Conservation (phyloP, 2,329 filamentous ascomycete genomes). For the Paraphoma sp. region DNA sequence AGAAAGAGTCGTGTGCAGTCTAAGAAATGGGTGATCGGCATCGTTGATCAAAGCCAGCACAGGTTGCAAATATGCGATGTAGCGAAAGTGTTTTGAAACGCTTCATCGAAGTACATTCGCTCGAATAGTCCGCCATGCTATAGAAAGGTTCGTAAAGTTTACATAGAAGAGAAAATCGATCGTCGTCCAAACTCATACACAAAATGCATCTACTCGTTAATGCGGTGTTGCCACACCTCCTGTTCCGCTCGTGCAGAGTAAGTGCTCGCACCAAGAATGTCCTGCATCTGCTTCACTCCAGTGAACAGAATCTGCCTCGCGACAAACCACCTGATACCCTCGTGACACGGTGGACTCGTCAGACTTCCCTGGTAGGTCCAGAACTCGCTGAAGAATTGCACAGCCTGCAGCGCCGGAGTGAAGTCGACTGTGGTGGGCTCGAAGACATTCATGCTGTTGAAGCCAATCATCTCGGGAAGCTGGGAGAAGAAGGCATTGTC, state of each 20-base stretch:
- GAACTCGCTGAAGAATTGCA: conserved; percentile 52
- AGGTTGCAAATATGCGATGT: no score
- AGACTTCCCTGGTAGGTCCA: conserved; percentile 59
- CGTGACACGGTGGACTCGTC: conserved; percentile 57
- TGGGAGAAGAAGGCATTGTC: conserved; percentile 52
- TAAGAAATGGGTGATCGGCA: no score
- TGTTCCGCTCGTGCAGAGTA: conserved; percentile 55
- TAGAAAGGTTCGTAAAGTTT: no score
- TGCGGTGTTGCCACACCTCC: conserved; percentile 56
- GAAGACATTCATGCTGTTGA: conserved; percentile 40
- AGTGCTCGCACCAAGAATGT: conserved; percentile 53
- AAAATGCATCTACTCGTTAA: conserved; percentile 47
- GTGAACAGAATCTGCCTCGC: conserved; percentile 52
- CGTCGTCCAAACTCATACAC: no score
- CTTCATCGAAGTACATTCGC: no score
- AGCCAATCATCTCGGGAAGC: conserved; percentile 50
- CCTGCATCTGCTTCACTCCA: conserved; percentile 57
- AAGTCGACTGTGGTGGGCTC: conserved; percentile 39
- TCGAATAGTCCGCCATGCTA: no score
- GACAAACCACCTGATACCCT: conserved; percentile 57
- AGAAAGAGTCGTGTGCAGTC: no score
- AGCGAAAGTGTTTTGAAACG: no score
- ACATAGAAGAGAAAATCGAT: no score
- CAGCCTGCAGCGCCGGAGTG: conserved; percentile 44
- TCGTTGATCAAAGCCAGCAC: no score